These are phyloP conservation scores for Elsinoe perseae DNA, from an alignment of 2,329 filamentous ascomycete genomes.

Conservation along the genomic window DNA sequence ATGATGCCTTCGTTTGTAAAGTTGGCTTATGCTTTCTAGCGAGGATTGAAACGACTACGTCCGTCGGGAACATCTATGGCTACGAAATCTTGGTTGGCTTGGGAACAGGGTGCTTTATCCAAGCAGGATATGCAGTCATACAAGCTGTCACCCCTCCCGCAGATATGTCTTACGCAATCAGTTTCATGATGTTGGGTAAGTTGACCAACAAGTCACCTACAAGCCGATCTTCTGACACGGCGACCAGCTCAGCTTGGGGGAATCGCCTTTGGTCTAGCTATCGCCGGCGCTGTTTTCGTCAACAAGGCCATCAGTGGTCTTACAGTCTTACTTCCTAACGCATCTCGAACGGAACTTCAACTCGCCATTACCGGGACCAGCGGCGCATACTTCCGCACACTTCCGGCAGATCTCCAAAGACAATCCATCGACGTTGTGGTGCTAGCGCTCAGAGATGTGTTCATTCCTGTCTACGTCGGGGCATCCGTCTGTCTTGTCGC, in stretches of 20 bases:
- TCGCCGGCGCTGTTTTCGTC: constrained; percentile 15
- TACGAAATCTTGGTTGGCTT: constrained; percentile 20
- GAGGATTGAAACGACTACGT: constrained; percentile 17
- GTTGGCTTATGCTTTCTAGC: neutral
- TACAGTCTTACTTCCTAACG: neutral
- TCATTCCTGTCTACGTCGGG: constrained; percentile 2
- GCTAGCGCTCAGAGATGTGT: constrained; percentile 6
- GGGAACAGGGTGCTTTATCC: constrained; percentile 21
- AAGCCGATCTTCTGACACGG: neutral
- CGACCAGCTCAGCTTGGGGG: constrained; percentile 16
- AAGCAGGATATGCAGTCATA: constrained; percentile 22
- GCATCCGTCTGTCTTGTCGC: constrained; percentile 5
- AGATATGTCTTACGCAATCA: constrained; percentile 2
- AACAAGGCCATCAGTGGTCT: constrained; percentile 10
- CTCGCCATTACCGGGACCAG: neutral
- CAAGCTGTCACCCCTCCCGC: neutral
- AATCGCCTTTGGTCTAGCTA: constrained; percentile 5
- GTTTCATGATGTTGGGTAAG: constrained; percentile 18
- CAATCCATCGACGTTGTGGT: neutral
- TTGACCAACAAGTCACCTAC: neutral
- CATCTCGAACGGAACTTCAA: neutral
- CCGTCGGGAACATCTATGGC: constrained; percentile 24
- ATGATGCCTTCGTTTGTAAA: neutral
- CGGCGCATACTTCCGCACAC: neutral
- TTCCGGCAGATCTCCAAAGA: neutral